A percentile compares a stretch with the other conserved stretches of the same genome.
Conservation (phyloP, 2,329 filamentous ascomycete species). For the Claviceps lovelessii region DNA sequence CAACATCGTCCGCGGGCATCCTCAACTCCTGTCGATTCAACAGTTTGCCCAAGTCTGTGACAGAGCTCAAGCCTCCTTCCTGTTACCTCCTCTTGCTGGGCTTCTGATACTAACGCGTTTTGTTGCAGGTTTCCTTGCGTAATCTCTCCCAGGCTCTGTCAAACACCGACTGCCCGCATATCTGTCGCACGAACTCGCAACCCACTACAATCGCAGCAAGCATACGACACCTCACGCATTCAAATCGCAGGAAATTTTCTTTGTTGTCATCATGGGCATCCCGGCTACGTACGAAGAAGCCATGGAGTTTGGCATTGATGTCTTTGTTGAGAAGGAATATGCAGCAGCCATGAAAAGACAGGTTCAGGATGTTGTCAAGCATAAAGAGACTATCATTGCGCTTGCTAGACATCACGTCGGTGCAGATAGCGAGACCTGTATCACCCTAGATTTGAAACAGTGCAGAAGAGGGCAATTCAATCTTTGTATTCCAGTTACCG, state of each 20-base stretch:
- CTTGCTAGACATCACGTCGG: background rate
- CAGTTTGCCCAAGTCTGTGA: too few species aligned
- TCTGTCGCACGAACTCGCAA: too few species aligned
- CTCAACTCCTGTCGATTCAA: too few species aligned
- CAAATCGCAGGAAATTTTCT: background rate
- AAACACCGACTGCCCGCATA: too few species aligned
- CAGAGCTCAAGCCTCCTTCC: too few species aligned
- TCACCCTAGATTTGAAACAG: background rate
- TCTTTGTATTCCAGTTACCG: background rate
- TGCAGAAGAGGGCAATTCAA: background rate
- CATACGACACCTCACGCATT: too few species aligned
- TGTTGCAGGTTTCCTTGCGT: too few species aligned
- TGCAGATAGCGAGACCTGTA: background rate
- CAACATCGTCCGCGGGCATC: too few species aligned
- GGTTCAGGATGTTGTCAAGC: background rate
- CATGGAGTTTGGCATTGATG: background rate
- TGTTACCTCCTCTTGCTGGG: too few species aligned
- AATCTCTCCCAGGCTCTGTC: too few species aligned
- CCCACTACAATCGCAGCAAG: too few species aligned
- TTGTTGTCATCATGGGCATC: background rate
- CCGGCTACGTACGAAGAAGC: background rate
- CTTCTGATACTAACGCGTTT: too few species aligned
- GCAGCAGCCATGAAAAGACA: background rate
- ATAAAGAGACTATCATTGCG: background rate
- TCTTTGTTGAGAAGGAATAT: background rate